Evolutionary conservation across 148 eudicot species (phyloP), one percentile per base, ranked within the genome.

Genomic region (Cornus kousa): DNA sequence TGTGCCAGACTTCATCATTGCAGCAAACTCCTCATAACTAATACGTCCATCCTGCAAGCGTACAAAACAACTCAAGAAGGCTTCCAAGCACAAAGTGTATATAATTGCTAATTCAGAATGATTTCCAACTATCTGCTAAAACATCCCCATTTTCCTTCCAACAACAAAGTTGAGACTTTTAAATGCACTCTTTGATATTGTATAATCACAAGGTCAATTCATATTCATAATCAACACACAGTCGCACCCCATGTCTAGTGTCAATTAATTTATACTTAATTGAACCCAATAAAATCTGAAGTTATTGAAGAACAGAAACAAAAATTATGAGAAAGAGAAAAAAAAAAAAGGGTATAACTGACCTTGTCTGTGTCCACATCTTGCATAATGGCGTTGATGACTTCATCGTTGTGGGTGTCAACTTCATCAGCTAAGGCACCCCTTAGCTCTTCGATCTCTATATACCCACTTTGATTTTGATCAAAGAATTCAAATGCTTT

Each of bases 321-420:
- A 53, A 53, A 12, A 53, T 3, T 28, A 28, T 28, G 28, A 28
- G 28, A 28, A 1, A 28, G 28, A 28, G 28, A 28, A 53, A 12
- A 11, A 43, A 53, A 0, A 14, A 53, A 11, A 53, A 68, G 39
- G 28, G 74, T 37, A 73, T 64, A 20, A 81, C 90, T 22, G 59
- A 92, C 98, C 98, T 94, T 94, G 79, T 94, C 97, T 39, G 98
- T 94, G 79, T 94, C 98, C 1, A 94, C 98, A 48, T 94, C 97
- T 39, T 83, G 93, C 60, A 94, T 86, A 73, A 94, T 94, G 76
- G 97, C 97, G 77, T 77, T 84, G 67, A 90, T 85, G 70, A 92
- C 89, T 72, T 92, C 97, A 77, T 94, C 98, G 9, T 83, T 91
- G 71, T 82, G 87, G 50, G 72, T 60, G 53, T 92, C 92, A 69